Conservation (phyloP, 2,329 filamentous ascomycete genomes). For the Talaromyces marneffei region DNA sequence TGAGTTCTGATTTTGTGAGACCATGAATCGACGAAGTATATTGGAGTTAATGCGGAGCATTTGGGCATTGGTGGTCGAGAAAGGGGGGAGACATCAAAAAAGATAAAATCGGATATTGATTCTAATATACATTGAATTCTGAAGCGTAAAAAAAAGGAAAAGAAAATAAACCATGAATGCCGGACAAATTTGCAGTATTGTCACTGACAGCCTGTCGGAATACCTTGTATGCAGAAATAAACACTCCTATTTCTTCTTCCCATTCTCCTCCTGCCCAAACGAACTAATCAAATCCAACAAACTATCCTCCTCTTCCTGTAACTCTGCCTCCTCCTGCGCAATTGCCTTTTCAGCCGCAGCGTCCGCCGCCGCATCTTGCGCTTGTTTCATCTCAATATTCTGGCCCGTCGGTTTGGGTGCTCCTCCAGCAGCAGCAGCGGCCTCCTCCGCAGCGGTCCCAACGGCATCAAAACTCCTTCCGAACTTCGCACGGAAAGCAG, state of each 20-base stretch:
- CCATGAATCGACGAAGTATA: neutral
- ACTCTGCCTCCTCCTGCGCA: conserved; percentile 44
- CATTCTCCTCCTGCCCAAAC: conserved; percentile 40
- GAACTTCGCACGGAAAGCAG: conserved; percentile 78
- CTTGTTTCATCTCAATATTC: conserved; percentile 19
- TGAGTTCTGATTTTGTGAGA: neutral
- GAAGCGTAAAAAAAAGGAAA: neutral
- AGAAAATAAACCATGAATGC: neutral
- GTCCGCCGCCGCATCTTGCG: conserved; percentile 38
- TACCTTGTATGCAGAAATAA: neutral
- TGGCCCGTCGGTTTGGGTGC: conserved; percentile 16
- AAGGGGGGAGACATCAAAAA: neutral
- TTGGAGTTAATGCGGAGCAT: neutral
- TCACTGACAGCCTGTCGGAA: neutral
- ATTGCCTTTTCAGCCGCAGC: conserved; percentile 28
- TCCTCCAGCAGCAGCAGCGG: conserved; percentile 24
- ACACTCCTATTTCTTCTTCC: conserved; percentile 15
- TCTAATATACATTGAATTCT: neutral
- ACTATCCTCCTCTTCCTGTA: conserved; percentile 47
- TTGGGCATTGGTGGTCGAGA: neutral
- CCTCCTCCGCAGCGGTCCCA: conserved; percentile 30
- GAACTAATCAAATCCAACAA: conserved; percentile 54
- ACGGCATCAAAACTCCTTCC: conserved; percentile 73
- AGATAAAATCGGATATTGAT: neutral
- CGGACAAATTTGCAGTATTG: neutral